Percentiles rank a stretch among this genome's conserved stretches.
Evolutionary conservation across 805 yeast species (phyloP).

Genomic region (Candida coleopterorum): DNA sequence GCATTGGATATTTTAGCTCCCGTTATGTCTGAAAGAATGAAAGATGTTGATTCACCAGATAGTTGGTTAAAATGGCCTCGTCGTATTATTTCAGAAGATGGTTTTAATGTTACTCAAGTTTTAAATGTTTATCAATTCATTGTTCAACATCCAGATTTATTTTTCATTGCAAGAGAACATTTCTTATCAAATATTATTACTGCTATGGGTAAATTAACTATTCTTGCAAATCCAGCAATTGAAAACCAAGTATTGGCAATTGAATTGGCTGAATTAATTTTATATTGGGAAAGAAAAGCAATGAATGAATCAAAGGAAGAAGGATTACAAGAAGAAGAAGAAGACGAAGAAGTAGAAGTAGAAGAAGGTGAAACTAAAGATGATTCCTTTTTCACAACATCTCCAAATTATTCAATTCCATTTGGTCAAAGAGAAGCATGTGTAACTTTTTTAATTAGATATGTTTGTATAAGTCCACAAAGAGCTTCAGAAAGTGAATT

Average conservation of each 20-base stretch:
- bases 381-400: slow-evolving; percentile 43
- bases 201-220: slow-evolving; percentile 87
- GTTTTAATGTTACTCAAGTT: slow-evolving; percentile 80
- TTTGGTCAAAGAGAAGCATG: slow-evolving; percentile 83
- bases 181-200: slow-evolving; percentile 84
- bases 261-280: slow-evolving; percentile 79
- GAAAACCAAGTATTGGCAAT: slow-evolving; percentile 85
- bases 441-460: slow-evolving; percentile 80
- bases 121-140: slow-evolving; percentile 84
- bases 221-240: slow-evolving; percentile 66
- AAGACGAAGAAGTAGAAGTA: slow-evolving; percentile 18
- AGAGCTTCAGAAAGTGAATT: slow-evolving; percentile 79
- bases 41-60: slow-evolving; percentile 47
- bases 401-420: slow-evolving; percentile 57
- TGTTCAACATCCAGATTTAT: slow-evolving; percentile 78
- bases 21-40: slow-evolving; percentile 66
- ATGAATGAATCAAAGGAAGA: slow-evolving; percentile 7
- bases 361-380: slow-evolving; percentile 19
- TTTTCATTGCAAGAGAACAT: slow-evolving; percentile 81
- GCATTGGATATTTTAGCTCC: slow-evolving; percentile 89
- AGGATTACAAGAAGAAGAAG: slow-evolving; percentile 11
- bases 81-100: slow-evolving; percentile 85
- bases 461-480: slow-evolving; percentile 80
- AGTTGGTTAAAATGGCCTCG: slow-evolving; percentile 95
- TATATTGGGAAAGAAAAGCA: slow-evolving; percentile 72